phyloP scores from a whole-genome alignment of 352 stramenopile genomes.

The Phytophthora pini region DNA sequence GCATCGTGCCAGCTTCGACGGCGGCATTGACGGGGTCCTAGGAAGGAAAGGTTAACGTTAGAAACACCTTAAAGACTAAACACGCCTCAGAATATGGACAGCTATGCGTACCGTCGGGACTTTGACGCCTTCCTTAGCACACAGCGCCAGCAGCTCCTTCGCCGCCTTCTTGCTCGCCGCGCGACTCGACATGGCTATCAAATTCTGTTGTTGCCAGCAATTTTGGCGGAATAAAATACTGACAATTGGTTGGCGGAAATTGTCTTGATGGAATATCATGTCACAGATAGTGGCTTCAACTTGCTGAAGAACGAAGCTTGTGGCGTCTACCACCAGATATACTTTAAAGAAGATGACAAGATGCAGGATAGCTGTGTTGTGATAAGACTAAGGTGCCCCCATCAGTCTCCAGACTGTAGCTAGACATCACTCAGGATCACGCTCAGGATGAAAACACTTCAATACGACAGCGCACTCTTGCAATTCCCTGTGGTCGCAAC shows the following conservation, averaged over 20 bases:
- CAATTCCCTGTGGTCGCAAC: slow-evolving; percentile 10
- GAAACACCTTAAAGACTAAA: neutral
- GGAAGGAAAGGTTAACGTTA: neutral
- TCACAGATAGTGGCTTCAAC: too few species aligned
- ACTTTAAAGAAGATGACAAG: too few species aligned
- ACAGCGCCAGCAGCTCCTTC: slow-evolving; percentile 85
- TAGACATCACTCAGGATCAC: slow-evolving; percentile 12
- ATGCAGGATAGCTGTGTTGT: neutral
- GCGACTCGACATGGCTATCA: slow-evolving; percentile 36
- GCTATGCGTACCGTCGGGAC: slow-evolving; percentile 63
- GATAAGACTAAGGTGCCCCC: neutral
- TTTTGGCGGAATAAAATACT: slow-evolving; percentile 9
- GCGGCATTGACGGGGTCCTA: slow-evolving; percentile 82
- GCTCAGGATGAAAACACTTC: neutral
- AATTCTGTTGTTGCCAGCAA: neutral
- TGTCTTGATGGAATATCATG: too few species aligned
- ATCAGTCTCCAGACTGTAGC: neutral
- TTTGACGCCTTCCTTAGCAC: slow-evolving; percentile 77
- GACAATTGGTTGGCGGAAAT: too few species aligned
- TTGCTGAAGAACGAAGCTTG: too few species aligned
- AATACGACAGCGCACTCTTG: slow-evolving; percentile 6
- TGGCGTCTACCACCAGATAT: too few species aligned
- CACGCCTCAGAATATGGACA: neutral
- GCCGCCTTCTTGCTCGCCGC: slow-evolving; percentile 56
- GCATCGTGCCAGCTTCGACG: slow-evolving; percentile 83